phyloP scores from a whole-genome alignment of 2,329 filamentous ascomycete species.

The Pezicula rhizophila region DNA sequence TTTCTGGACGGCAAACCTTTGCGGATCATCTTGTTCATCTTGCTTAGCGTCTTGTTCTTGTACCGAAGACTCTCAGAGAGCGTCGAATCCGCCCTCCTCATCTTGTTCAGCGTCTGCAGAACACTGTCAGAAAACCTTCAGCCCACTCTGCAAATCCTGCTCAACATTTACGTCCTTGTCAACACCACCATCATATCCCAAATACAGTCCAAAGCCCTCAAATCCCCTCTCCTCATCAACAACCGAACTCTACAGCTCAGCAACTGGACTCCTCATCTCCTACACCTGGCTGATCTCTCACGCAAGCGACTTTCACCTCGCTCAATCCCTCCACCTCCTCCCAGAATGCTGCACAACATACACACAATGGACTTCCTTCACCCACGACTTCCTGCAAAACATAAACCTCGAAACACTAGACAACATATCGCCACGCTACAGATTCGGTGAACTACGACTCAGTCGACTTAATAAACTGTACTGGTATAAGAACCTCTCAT shows the following conservation, averaged over 20 bases:
- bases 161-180: too few species aligned
- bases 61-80: too few species aligned
- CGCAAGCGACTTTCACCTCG: conserved; percentile 31
- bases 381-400: conserved; percentile 9
- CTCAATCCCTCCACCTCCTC: conserved; percentile 23
- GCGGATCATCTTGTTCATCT: neutral
- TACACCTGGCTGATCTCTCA: conserved; percentile 28
- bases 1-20: conserved; percentile 15
- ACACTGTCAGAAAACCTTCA: too few species aligned
- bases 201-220: too few species aligned
- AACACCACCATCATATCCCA: too few species aligned
- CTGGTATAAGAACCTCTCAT: conserved; percentile 1
- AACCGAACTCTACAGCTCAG: conserved; percentile 9
- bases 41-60: too few species aligned
- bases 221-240: neutral
- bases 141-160: too few species aligned
- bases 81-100: too few species aligned
- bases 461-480: conserved; percentile 24
- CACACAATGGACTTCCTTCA: conserved; percentile 21
- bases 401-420: conserved; percentile 12
- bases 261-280: conserved; percentile 28
- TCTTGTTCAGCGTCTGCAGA: too few species aligned
- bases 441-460: conserved; percentile 30
- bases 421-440: conserved; percentile 22
- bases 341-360: conserved; percentile 12